Evolutionary conservation across 768 basidiomycete species (phyloP).

Genomic region (Pleurotus djamor): DNA sequence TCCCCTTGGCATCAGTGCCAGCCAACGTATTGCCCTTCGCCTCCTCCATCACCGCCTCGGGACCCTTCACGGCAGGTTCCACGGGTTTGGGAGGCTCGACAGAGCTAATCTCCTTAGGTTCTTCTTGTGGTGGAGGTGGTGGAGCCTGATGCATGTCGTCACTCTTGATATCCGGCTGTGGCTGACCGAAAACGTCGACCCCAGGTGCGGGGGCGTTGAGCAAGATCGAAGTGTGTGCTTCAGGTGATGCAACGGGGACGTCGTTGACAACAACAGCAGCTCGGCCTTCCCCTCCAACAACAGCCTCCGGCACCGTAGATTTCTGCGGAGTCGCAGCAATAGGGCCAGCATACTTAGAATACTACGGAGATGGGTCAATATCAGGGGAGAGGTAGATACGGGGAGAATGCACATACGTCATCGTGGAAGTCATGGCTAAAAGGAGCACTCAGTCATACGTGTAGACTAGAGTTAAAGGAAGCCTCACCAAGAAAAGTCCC

Average conservation of each 20-base stretch:
- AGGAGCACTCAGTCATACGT: neutral
- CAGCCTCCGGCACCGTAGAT: constrained; percentile 34
- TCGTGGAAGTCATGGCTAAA: constrained; percentile 66
- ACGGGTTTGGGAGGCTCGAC: constrained; percentile 14
- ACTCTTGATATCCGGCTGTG: constrained; percentile 48
- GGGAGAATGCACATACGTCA: constrained; percentile 41
- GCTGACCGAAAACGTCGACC: constrained; percentile 62
- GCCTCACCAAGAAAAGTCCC: constrained; percentile 91
- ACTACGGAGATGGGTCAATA: constrained; percentile 32
- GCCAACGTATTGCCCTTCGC: neutral
- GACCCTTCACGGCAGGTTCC: neutral
- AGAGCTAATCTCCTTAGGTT: constrained; percentile 35
- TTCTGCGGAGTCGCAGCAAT: constrained; percentile 36
- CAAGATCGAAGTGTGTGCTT: constrained; percentile 33
- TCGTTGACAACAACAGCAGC: constrained; percentile 53
- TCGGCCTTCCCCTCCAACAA: constrained; percentile 55
- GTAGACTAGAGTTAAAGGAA: neutral
- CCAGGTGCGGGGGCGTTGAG: constrained; percentile 70
- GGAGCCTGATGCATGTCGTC: constrained; percentile 15
- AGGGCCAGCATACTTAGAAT: constrained; percentile 48
- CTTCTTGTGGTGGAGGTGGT: constrained; percentile 16
- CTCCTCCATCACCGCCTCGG: constrained; percentile 5
- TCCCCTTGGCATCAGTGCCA: neutral
- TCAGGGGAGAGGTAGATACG: neutral
- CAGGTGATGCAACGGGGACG: constrained; percentile 17